Evolutionary conservation across 2,329 filamentous ascomycete genomes (phyloP), one percentile per base, ranked within the genome.

Genomic region (Cladosporium austrohemisphaericum): DNA sequence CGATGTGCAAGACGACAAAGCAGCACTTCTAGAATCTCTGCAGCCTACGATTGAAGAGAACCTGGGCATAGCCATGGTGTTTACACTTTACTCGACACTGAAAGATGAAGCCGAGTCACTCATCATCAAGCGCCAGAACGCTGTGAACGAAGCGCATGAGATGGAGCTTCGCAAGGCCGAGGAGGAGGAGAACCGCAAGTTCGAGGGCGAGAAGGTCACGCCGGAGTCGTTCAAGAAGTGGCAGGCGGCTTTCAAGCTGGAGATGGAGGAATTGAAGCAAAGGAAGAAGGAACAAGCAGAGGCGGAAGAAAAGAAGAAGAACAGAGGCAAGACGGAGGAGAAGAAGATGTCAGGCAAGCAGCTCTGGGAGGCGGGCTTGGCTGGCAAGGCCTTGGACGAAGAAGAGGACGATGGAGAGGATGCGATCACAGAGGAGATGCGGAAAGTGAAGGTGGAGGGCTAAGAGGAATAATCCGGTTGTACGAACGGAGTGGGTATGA

Each of bases 11-110:
- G 82, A 86, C 41, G 93, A 98, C 75, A 89, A 88, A 65, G 76
- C 81, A 14, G 70, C 71, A 45, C 80, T 98, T 11, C 79, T 97
- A 13, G 76, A 83, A 43, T 78, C 80, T 1, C 75, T 97, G 10
- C 69, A 81, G 31, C 82, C 85, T 13, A 87, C 85, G 0, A 86
- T 96, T 28, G 84, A 93, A 66, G 93, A 98, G 68, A 97, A 91
- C 59, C 72, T 97, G 52, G 93, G 93, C 55, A 97, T 97, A 85
- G 88, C 90, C 49, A 98, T 98, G 93, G 75, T 98, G 1, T 98
- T 97, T 70, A 89, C 92, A 0, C 74, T 98, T 19, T 86, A 94
- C 47, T 88, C 86, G 11, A 82, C 86, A 0, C 73, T 98, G 52
- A 97, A 96, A 66, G 93, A 98, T 52, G 78, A 80, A 44, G 92